Percentiles rank a stretch among this genome's conserved stretches.
These are phyloP conservation scores for Boechera stricta DNA, from an alignment of 345 rosid genomes.

Conservation along the genomic window DNA sequence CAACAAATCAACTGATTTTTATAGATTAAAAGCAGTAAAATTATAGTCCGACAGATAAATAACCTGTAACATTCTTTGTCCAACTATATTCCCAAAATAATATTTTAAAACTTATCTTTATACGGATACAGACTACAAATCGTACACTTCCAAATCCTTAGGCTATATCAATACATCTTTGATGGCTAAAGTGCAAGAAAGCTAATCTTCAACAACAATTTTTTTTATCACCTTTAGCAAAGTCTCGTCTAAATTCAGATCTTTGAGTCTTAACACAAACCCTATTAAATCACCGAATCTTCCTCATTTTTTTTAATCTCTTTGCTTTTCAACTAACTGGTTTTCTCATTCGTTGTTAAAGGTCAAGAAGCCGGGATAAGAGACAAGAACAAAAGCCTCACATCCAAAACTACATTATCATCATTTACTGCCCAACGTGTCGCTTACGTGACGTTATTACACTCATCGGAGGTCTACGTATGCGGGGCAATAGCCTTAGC, in stretches of 20 bases:
- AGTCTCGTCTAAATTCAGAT: not conserved
- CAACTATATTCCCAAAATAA: not conserved
- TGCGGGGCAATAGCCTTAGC: slow-evolving; percentile 95
- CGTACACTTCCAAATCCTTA: not conserved
- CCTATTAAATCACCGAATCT: not conserved
- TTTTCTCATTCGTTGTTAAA: slow-evolving; percentile 9
- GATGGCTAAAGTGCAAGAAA: not conserved
- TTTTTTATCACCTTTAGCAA: not conserved
- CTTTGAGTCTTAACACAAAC: not conserved
- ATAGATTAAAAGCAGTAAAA: not conserved
- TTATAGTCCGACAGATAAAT: not conserved
- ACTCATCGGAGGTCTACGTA: slow-evolving; percentile 81
- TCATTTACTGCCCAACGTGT: slow-evolving; percentile 33
- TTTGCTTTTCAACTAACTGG: slow-evolving; percentile 6
- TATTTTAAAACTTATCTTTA: not conserved
- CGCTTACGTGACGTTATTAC: slow-evolving; percentile 84
- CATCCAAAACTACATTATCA: slow-evolving; percentile 26
- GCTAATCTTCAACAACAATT: not conserved
- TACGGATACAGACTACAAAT: not conserved
- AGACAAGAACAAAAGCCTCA: slow-evolving; percentile 22
- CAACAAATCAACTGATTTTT: not conserved
- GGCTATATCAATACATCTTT: not conserved
- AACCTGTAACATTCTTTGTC: not conserved
- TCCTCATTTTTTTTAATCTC: not conserved
- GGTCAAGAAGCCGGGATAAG: slow-evolving; percentile 32